Conservation (phyloP, 805 yeast genomes). For the Yarrowia porcina region DNA sequence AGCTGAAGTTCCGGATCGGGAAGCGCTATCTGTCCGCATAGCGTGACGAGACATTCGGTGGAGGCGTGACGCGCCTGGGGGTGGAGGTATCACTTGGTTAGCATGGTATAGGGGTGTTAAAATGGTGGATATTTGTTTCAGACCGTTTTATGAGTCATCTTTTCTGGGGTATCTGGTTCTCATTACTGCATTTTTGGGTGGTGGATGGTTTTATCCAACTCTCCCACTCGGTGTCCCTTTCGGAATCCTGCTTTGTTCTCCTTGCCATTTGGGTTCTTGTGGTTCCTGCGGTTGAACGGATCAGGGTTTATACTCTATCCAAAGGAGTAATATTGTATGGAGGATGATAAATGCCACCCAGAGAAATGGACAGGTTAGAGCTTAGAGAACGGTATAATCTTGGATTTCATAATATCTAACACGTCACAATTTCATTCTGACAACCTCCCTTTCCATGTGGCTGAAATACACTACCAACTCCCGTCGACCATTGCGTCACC, state of each 20-base stretch:
- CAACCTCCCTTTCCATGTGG: background rate
- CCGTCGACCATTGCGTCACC: background rate
- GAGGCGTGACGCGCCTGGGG: background rate
- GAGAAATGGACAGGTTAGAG: background rate
- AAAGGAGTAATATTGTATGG: background rate
- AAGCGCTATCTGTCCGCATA: background rate
- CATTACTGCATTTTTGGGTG: background rate
- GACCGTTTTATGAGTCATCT: background rate
- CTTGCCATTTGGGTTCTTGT: background rate
- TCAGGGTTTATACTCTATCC: background rate
- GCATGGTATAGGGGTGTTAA: background rate
- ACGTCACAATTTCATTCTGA: background rate
- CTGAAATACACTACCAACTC: too few relatives aligned
- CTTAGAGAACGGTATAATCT: background rate
- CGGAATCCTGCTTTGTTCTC: background rate
- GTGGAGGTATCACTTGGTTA: background rate
- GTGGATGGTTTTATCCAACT: background rate
- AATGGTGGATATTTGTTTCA: background rate
- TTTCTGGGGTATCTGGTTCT: background rate
- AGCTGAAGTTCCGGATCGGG: background rate
- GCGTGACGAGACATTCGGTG: background rate
- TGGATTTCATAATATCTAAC: too few relatives aligned
- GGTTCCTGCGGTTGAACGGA: constrained; percentile 7
- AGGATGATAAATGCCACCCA: background rate
- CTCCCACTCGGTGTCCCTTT: background rate